Percentiles rank a stretch among this genome's conserved stretches.
These are phyloP conservation scores for Cystobasidiaceae sp. DNA, from an alignment of 1,284 basidiomycete genomes.

Conservation along the genomic window DNA sequence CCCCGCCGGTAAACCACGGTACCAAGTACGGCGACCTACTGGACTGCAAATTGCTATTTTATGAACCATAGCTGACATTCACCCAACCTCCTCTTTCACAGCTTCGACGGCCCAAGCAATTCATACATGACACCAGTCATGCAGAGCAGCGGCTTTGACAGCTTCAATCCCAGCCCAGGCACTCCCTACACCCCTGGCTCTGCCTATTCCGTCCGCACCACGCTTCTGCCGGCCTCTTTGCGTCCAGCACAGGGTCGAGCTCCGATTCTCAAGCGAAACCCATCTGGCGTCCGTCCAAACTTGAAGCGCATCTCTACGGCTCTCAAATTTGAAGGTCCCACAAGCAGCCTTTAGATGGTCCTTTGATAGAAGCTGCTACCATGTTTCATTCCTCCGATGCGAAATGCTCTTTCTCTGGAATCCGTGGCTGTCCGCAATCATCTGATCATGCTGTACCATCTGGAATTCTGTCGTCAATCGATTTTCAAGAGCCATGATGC, in stretches of 20 bases:
- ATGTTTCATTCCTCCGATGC: too few relatives aligned
- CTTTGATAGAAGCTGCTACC: too few relatives aligned
- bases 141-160: neutral
- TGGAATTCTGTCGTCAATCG: too few relatives aligned
- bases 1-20: neutral
- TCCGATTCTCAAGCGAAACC: neutral
- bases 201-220: neutral
- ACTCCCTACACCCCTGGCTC: conserved; percentile 5
- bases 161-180: neutral
- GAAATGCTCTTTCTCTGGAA: too few relatives aligned
- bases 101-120: neutral
- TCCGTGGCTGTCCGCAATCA: too few relatives aligned
- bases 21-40: neutral
- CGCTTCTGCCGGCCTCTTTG: neutral
- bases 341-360: too few relatives aligned
- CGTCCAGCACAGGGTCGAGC: conserved; percentile 1
- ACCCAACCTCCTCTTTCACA: neutral
- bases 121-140: neutral
- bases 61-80: too few relatives aligned
- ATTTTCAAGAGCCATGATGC: too few relatives aligned
- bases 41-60: too few relatives aligned
- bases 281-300: neutral
- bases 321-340: too few relatives aligned
- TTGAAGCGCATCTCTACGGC: neutral
- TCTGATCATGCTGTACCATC: too few relatives aligned